Percentiles rank a stretch among this genome's conserved stretches.
Evolutionary conservation across 768 basidiomycete genomes (phyloP).

Genomic region (Macrolepiota dolichaula): DNA sequence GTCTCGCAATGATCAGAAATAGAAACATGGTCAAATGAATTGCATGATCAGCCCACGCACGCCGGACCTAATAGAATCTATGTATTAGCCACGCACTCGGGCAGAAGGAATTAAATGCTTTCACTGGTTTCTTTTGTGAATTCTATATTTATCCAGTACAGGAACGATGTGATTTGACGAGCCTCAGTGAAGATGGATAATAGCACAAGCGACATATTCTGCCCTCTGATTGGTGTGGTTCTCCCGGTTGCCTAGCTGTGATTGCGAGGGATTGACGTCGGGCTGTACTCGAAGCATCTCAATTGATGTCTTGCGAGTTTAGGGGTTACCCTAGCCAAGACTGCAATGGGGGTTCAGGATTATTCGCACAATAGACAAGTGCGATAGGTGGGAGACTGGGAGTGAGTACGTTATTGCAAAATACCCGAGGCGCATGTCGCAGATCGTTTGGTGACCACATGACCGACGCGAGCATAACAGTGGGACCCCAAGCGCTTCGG

Average conservation of each 20-base stretch:
- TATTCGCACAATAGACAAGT: background rate
- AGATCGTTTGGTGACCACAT: background rate
- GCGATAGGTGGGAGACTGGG: background rate
- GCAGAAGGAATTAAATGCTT: background rate
- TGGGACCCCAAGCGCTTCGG: background rate
- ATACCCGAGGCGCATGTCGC: background rate
- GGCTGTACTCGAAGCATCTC: background rate
- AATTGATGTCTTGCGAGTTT: background rate
- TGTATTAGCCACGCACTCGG: background rate
- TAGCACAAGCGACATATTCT: background rate
- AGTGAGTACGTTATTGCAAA: background rate
- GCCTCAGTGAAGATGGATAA: background rate
- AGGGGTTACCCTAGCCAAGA: background rate
- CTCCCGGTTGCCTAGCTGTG: background rate
- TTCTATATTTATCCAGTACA: background rate
- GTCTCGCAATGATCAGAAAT: background rate
- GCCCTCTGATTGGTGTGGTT: background rate
- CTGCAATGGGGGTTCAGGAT: background rate
- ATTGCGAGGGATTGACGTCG: background rate
- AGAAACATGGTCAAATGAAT: background rate
- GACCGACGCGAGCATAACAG: background rate
- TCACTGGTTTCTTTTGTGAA: background rate
- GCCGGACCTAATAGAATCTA: background rate
- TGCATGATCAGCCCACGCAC: background rate
- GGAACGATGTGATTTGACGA: background rate